Evolutionary conservation across 2,329 filamentous ascomycete species (phyloP).

Genomic region (Fusarium bactridioides): DNA sequence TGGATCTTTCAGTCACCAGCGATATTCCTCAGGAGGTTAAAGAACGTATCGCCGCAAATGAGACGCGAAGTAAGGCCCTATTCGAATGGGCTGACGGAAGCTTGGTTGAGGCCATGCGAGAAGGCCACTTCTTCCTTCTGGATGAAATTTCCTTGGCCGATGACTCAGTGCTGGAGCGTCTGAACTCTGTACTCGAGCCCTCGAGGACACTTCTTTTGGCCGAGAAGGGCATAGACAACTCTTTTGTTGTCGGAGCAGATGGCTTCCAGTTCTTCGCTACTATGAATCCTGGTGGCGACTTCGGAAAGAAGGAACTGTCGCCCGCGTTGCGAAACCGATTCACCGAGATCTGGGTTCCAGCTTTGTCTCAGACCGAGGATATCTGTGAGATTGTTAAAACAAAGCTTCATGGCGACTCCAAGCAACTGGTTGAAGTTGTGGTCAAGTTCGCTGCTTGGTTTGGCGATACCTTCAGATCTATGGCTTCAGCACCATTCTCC

Average conservation of each 20-base stretch:
- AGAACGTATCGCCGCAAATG: slow-evolving; percentile 56
- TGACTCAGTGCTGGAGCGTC: slow-evolving; percentile 92
- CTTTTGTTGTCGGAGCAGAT: slow-evolving; percentile 75
- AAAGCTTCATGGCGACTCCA: slow-evolving; percentile 69
- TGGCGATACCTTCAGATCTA: slow-evolving; percentile 79
- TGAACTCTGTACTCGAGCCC: slow-evolving; percentile 96
- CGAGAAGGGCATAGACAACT: slow-evolving; percentile 89
- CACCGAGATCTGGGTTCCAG: slow-evolving; percentile 98
- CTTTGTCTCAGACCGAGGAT: slow-evolving; percentile 84
- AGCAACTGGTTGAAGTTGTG: slow-evolving; percentile 71
- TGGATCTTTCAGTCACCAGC: slow-evolving; percentile 57
- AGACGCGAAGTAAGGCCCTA: slow-evolving; percentile 77
- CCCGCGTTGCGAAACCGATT: slow-evolving; percentile 95
- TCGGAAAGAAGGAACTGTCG: slow-evolving; percentile 96
- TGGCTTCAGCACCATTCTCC: slow-evolving; percentile 79
- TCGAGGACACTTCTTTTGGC: slow-evolving; percentile 86
- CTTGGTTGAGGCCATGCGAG: slow-evolving; percentile 91
- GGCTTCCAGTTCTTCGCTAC: slow-evolving; percentile 97
- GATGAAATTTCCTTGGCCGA: slow-evolving; percentile 98
- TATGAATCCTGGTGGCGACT: slow-evolving; percentile 99
- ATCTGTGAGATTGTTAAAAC: slow-evolving; percentile 84
- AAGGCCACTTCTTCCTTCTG: slow-evolving; percentile 88
- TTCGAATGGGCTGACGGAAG: slow-evolving; percentile 98
- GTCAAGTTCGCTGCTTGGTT: slow-evolving; percentile 95
- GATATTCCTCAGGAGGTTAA: slow-evolving; percentile 59